A percentile compares a stretch with the other conserved stretches of the same genome.
Evolutionary conservation across 2,329 filamentous ascomycete genomes (phyloP).

Genomic region (Penicillium sp.): DNA sequence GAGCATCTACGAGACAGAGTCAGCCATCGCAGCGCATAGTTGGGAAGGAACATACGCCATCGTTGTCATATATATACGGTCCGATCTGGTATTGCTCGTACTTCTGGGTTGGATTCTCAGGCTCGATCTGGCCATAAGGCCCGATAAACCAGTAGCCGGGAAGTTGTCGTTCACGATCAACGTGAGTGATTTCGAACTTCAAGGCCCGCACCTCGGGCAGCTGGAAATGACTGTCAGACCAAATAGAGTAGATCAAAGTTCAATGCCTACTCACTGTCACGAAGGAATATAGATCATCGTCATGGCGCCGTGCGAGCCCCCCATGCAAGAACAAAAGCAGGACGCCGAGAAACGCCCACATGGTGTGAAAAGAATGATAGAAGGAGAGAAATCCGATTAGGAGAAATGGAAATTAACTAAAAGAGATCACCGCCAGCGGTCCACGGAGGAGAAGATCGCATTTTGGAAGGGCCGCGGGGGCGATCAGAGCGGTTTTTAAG

Average conservation of each 20-base stretch:
- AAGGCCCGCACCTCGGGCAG: constrained; percentile 20
- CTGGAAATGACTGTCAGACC: constrained; percentile 2
- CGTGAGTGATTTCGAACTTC: constrained; percentile 21
- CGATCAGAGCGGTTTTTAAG: neutral
- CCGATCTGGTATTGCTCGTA: constrained; percentile 42
- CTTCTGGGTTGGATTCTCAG: constrained; percentile 17
- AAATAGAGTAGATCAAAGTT: neutral
- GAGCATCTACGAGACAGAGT: constrained; percentile 31
- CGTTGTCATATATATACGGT: constrained; percentile 48
- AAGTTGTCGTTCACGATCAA: constrained; percentile 22
- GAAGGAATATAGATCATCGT: neutral
- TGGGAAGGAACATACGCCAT: constrained; percentile 30
- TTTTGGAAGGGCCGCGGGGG: neutral
- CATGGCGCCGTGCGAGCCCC: neutral
- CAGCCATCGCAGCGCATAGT: neutral
- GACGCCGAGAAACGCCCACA: neutral
- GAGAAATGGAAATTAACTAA: neutral
- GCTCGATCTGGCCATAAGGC: constrained; percentile 35
- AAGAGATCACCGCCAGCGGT: neutral
- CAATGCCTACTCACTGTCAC: neutral
- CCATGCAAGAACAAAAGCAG: neutral
- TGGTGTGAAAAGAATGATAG: neutral
- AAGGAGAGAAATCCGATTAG: neutral
- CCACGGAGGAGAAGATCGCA: neutral
- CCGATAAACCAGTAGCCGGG: constrained; percentile 48